These are phyloP conservation scores for Exophiala sp. DNA, from an alignment of 2,329 filamentous ascomycete genomes.

Conservation along the genomic window DNA sequence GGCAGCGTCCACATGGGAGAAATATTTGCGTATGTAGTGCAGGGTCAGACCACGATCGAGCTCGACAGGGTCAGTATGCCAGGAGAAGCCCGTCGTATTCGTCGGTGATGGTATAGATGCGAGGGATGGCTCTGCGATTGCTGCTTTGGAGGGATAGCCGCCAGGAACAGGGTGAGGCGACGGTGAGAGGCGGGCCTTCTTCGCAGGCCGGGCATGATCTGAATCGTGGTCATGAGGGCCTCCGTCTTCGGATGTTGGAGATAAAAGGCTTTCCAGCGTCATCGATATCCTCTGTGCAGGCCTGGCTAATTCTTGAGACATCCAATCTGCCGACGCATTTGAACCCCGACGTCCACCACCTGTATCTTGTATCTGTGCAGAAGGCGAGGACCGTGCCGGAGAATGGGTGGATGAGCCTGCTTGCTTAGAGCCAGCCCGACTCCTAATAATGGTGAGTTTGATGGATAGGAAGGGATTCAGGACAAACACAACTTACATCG, in stretches of 20 bases:
- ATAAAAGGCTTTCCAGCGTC: conserved; percentile 13
- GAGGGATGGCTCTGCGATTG: conserved; percentile 1
- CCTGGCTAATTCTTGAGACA: conserved; percentile 33
- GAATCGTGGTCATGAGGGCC: conserved; percentile 27
- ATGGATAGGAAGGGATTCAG: not conserved
- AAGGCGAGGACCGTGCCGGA: conserved; percentile 15
- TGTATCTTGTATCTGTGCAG: conserved; percentile 11
- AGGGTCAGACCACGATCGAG: conserved; percentile 48
- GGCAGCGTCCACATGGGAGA: conserved; percentile 54
- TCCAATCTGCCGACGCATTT: conserved; percentile 28
- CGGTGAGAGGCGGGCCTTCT: conserved; percentile 24
- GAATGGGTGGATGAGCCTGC: conserved; percentile 4
- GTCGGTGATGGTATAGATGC: conserved; percentile 6
- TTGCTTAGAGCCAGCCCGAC: conserved; percentile 7
- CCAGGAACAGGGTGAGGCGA: conserved; percentile 19
- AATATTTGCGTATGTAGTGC: conserved; percentile 55
- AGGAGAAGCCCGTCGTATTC: conserved; percentile 31
- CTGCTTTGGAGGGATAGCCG: not conserved
- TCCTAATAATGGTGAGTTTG: not conserved
- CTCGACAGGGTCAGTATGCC: conserved; percentile 54
- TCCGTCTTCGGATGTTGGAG: conserved; percentile 30
- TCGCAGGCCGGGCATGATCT: conserved; percentile 30
- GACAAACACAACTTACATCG: conserved; percentile 54
- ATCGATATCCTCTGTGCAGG: conserved; percentile 10
- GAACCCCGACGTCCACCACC: conserved; percentile 8